Evolutionary conservation across 208 protist species (phyloP).

Genomic region (Trichomonas gallinae): DNA sequence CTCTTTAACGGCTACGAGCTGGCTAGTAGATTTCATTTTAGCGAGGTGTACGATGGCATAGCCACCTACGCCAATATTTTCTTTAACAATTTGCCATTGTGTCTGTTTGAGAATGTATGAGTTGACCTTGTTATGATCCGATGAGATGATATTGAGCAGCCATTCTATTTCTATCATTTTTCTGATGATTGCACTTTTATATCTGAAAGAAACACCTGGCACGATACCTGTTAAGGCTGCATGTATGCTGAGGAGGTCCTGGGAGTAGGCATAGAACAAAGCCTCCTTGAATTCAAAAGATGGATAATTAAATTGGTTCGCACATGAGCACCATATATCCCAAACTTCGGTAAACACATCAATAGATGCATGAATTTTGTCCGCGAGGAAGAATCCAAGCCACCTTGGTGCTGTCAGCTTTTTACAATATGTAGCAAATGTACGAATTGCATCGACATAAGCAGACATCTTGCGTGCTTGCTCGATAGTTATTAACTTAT

Average conservation of each 20-base stretch:
- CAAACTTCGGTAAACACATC: neutral
- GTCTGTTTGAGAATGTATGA: neutral
- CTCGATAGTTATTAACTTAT: neutral
- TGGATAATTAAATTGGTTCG: neutral
- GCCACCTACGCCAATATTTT: neutral
- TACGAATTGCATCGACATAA: neutral
- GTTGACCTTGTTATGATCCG: neutral
- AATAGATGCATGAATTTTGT: neutral
- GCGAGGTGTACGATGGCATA: neutral
- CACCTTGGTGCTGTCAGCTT: neutral
- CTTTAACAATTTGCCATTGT: neutral
- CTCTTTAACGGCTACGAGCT: neutral
- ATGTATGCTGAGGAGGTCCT: neutral
- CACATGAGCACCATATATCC: neutral
- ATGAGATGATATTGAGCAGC: neutral
- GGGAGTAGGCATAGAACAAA: neutral
- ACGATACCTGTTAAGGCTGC: neutral
- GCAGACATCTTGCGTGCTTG: neutral
- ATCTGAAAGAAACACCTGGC: neutral
- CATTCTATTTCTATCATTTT: neutral
- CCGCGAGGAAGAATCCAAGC: neutral
- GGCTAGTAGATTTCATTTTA: neutral
- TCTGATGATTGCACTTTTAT: neutral
- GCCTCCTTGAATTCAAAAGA: neutral
- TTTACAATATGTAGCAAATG: neutral